These are phyloP conservation scores for Eucalyptus polyanthemos DNA, from an alignment of 345 rosid genomes.

Conservation along the genomic window DNA sequence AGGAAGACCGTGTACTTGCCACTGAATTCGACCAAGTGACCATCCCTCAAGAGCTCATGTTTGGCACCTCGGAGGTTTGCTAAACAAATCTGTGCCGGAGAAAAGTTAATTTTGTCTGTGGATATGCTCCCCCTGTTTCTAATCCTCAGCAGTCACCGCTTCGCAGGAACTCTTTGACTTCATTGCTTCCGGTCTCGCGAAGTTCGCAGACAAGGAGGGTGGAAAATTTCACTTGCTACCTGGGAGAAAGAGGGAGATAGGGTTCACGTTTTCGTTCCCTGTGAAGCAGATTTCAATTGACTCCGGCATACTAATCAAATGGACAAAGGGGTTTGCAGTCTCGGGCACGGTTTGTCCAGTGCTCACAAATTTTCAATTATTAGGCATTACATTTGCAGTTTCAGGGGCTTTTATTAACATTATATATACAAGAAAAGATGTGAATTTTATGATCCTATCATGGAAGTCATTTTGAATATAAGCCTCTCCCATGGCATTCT, in stretches of 20 bases:
- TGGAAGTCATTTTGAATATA: background rate
- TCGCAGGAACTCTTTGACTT: slow-evolving; percentile 62
- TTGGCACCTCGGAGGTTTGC: slow-evolving; percentile 65
- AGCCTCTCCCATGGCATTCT: background rate
- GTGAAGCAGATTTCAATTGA: slow-evolving; percentile 66
- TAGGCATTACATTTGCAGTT: background rate
- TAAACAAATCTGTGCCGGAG: background rate
- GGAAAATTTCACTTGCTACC: slow-evolving; percentile 31
- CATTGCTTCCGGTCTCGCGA: slow-evolving; percentile 50
- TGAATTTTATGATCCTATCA: background rate
- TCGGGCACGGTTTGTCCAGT: slow-evolving; percentile 61
- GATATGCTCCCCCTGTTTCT: background rate
- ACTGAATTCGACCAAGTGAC: slow-evolving; percentile 59
- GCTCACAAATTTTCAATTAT: background rate
- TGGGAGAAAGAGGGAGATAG: slow-evolving; percentile 68
- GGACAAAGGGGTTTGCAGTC: slow-evolving; percentile 87
- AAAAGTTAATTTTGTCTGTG: background rate
- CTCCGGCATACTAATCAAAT: slow-evolving; percentile 66
- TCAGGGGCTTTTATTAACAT: background rate
- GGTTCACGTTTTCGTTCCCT: slow-evolving; percentile 88
- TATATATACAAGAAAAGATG: background rate
- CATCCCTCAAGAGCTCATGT: slow-evolving; percentile 67
- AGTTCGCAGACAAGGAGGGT: slow-evolving; percentile 39
- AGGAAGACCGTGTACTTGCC: slow-evolving; percentile 41
- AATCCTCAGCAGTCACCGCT: background rate